A percentile compares a stretch with the other conserved stretches of the same genome.
These are phyloP conservation scores for Vigna reflexopilosa DNA, from an alignment of 306 rosid genomes.

Conservation along the genomic window DNA sequence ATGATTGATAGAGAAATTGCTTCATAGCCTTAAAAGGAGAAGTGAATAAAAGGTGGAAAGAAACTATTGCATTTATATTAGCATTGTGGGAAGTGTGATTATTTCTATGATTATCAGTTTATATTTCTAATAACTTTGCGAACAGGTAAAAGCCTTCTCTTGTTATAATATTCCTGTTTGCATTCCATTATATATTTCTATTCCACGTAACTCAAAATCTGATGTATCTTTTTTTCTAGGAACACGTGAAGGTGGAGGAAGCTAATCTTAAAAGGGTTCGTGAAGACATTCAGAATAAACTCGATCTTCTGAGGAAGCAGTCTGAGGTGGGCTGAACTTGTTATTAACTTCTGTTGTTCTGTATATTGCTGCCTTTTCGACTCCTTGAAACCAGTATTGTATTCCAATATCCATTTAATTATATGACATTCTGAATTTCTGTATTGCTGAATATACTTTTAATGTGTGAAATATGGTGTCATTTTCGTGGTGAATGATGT, in stretches of 20 bases:
- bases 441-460: conserved; percentile 22
- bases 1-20: neutral
- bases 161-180: conserved; percentile 35
- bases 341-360: conserved; percentile 6
- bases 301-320: conserved; percentile 84
- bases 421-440: conserved; percentile 23
- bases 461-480: conserved; percentile 35
- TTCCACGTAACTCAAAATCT: conserved; percentile 36
- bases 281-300: conserved; percentile 77
- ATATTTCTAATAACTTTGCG: conserved; percentile 24
- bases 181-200: conserved; percentile 20
- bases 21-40: neutral
- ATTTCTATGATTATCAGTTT: conserved; percentile 20
- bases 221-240: conserved; percentile 54
- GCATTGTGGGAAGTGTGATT: conserved; percentile 25
- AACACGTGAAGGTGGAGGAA: conserved; percentile 69
- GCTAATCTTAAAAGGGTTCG: conserved; percentile 70
- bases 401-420: conserved; percentile 12
- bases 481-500: conserved; percentile 36
- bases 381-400: conserved; percentile 24
- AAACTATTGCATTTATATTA: conserved; percentile 18
- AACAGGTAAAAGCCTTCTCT: conserved; percentile 26
- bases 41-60: conserved; percentile 21
- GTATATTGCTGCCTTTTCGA: conserved; percentile 24
- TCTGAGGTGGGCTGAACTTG: conserved; percentile 66